Base-by-base conservation (phyloP, 345 rosid species). In the Fremontodendron californicum region DNA sequence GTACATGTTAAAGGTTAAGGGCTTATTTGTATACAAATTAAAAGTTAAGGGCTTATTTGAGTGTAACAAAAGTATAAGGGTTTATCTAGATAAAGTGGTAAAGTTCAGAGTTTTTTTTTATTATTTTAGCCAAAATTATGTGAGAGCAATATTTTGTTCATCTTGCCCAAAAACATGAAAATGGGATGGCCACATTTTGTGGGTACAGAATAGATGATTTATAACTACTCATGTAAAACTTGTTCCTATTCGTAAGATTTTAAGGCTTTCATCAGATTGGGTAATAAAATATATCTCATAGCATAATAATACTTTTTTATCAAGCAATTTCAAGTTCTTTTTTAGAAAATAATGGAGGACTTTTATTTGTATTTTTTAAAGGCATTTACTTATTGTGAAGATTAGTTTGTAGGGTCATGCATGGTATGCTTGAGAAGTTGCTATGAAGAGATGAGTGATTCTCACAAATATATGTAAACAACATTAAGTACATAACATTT, bases 401-500 rank as follows among this genome's bases (percentile, higher is more conserved):
- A 15, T 18, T 66, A 16, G 25, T 27, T 68, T 13, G 19, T 43
- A 46, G 74, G 40, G 29, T 70, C 58, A 29, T 18, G 16, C 16
- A 18, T 18, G 42, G 42, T 29, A 29, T 48, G 25, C 74, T 46
- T 48, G 58, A 48, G 42, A 29, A 16, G 57, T 69, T 29, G 37
- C 60, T 31, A 46, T 48, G 42, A 48, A 16, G 16, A 70, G 65
- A 25, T 60, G 64, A 27, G 57, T 29, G 25, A 18, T 16, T 70
- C 9, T 70, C 16, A 39, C 13, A 25, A 15, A 62, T 33, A 62
- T 62, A 62, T 62, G 6, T 37, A 35, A 19, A 64, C 5, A 37
- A 45, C 35, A 27, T 49, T 71, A 71, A 71, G 75, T 19, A 49
- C 45, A 10, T 49, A 71, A 48, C 60, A 9, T 69, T 68, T 49